Evolutionary conservation across 192 early-diverging fungal species (phyloP), one percentile per base, ranked within the genome.

Genomic region (Powellomyces hirtus): DNA sequence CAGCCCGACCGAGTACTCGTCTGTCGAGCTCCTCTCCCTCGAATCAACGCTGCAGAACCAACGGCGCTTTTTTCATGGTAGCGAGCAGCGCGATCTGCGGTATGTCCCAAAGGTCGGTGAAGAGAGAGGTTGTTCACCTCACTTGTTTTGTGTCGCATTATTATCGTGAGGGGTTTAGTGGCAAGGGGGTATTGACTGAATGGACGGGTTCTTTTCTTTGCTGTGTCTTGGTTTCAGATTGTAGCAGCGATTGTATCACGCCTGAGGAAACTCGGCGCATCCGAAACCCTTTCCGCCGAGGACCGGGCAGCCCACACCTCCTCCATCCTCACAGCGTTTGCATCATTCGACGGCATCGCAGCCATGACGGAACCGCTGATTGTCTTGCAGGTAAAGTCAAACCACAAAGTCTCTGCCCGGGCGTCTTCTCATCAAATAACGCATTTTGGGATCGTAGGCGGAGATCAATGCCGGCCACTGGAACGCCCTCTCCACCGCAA

Each of bases 81-180:
- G 22, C 29, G 77, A 82, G 22, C 50, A 61, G 62, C 27, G 75
- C 4, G 14, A 33, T 16, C 37, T 73, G 38, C 38, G 71, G 35
- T 52, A 70, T 45, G 62, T 79, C 1, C 81, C 81, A n/a, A 82
- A 82, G 65, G 75, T 77, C 22, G 46, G 22, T 16, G 66, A 62
- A 58, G 64, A 13, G 61, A 6, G n/a, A n/a, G 7, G 20, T 13
- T 29, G 56, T 40, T 61, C 6, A 44, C n/a, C n/a, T n/a, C n/a
- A n/a, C n/a, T n/a, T n/a, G n/a, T n/a, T n/a, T n/a, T n/a, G n/a
- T 42, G 57, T 35, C 6, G 16, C 8, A 22, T 10, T 1, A 16
- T 40, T 38, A 2, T 22, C 22, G 14, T n/a, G 29, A 14, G 26
- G n/a, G 14, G 1, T 56, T 14, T 16, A 27, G 1, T 14, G 27